Conservation (phyloP, 2,329 filamentous ascomycete genomes). For the Metarhizium robertsii region DNA sequence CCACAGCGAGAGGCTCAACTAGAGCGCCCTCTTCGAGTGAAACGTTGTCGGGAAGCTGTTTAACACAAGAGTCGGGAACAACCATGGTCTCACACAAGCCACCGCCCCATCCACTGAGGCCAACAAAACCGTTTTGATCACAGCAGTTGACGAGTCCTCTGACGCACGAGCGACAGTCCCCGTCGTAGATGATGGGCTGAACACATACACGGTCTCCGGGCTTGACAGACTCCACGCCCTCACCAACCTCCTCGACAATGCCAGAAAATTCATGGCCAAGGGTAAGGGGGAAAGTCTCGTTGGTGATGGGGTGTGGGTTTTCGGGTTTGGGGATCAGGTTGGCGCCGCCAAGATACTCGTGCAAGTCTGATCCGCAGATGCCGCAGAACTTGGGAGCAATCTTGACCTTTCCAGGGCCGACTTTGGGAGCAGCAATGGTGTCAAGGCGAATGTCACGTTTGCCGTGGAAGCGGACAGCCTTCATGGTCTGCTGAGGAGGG, state of each 20-base stretch:
- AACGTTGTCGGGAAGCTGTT: conserved; percentile 41
- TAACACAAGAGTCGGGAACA: conserved; percentile 36
- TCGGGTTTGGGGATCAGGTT: conserved; percentile 30
- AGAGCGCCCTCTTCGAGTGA: conserved; percentile 41
- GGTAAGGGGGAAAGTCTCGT: conserved; percentile 46
- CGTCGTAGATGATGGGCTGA: conserved; percentile 50
- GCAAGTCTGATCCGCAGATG: conserved; percentile 35
- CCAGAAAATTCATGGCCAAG: conserved; percentile 60
- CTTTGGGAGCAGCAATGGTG: conserved; percentile 33
- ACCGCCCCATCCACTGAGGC: conserved; percentile 35
- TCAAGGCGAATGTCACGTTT: conserved; percentile 46
- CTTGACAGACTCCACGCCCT: conserved; percentile 34
- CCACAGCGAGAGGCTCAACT: conserved; percentile 43
- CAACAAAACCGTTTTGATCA: conserved; percentile 29
- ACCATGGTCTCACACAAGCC: conserved; percentile 47
- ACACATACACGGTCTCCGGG: conserved; percentile 49
- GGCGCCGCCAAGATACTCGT: conserved; percentile 23
- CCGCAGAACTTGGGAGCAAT: conserved; percentile 31
- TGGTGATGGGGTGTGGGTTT: conserved; percentile 46
- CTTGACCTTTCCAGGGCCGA: conserved; percentile 37
- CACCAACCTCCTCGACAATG: conserved; percentile 47
- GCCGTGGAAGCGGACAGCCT: conserved; percentile 44
- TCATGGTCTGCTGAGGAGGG: conserved; percentile 26
- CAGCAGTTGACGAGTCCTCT: conserved; percentile 48
- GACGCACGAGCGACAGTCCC: conserved; percentile 44